phyloP scores from a whole-genome alignment of 352 stramenopile genomes.

The Pythium brassicae region DNA sequence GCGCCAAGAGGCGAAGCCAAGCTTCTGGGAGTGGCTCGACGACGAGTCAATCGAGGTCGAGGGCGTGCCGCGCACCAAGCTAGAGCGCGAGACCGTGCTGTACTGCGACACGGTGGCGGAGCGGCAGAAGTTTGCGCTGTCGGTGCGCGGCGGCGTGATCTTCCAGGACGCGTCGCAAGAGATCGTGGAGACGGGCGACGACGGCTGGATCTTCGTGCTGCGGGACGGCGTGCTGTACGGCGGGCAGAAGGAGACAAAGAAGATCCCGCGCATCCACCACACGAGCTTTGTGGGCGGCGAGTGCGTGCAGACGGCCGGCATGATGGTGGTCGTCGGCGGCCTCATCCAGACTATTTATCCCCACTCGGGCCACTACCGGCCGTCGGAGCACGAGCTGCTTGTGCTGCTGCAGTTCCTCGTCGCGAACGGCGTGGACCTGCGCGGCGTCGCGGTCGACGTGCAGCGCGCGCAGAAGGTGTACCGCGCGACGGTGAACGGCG shows the following conservation, averaged over 20 bases:
- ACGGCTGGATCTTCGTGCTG: constrained; percentile 97
- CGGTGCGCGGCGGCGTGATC: constrained; percentile 60
- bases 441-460: constrained; percentile 91
- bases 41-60: constrained; percentile 84
- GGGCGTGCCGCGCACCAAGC: constrained; percentile 86
- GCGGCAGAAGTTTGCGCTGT: constrained; percentile 87
- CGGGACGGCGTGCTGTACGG: constrained; percentile 93
- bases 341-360: constrained; percentile 93
- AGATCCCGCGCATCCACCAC: constrained; percentile 95
- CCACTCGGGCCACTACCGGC: constrained; percentile 97
- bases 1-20: constrained; percentile 65
- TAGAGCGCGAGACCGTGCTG: constrained; percentile 94
- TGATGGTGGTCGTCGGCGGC: constrained; percentile 93
- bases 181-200: constrained; percentile 88
- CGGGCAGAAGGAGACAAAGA: constrained; percentile 92
- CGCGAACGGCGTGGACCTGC: constrained; percentile 87
- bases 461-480: constrained; percentile 96
- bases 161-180: constrained; percentile 55
- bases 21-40: constrained; percentile 88
- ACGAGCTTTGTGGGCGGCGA: constrained; percentile 97
- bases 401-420: constrained; percentile 93
- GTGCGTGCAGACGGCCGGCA: constrained; percentile 94
- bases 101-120: constrained; percentile 92
- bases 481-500: constrained; percentile 69
- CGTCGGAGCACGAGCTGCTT: constrained; percentile 93